Conservation (phyloP, 2,329 filamentous ascomycete genomes). For the Myotisia sp. region DNA sequence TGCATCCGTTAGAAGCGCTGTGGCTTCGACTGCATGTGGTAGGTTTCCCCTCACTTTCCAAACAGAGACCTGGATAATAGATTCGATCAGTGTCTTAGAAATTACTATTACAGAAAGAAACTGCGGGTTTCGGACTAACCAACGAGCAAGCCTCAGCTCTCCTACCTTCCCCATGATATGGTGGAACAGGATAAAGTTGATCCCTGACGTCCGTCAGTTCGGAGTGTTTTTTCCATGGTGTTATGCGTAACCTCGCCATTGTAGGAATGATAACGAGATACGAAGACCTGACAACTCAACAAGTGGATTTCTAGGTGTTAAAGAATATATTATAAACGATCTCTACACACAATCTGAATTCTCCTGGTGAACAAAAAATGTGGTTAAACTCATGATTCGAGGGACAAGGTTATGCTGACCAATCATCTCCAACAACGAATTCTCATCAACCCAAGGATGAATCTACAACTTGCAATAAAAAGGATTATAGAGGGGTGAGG, state of each 20-base stretch:
- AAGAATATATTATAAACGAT: no score
- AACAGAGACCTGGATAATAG: slow-evolving; percentile 23
- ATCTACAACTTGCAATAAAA: no score
- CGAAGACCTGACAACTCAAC: no score
- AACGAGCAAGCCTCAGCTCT: slow-evolving; percentile 27
- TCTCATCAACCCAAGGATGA: no score
- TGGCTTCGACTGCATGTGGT: slow-evolving; percentile 34
- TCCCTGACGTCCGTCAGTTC: slow-evolving; percentile 25
- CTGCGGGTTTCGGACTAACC: slow-evolving; percentile 17
- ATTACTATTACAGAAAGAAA: not conserved
- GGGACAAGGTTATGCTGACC: no score
- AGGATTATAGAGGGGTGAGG: no score
- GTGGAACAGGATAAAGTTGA: slow-evolving; percentile 28
- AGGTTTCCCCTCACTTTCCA: slow-evolving; percentile 34
- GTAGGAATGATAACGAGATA: no score
- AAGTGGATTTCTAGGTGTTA: no score
- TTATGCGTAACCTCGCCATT: slow-evolving; percentile 30
- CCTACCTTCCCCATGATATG: slow-evolving; percentile 23
- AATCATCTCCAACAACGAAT: no score
- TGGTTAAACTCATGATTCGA: no score
- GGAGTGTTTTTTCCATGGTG: slow-evolving; percentile 28
- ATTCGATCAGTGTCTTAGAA: not conserved
- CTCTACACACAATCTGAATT: no score
- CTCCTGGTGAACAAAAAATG: no score
- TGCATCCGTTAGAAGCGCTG: slow-evolving; percentile 32